phyloP scores from a whole-genome alignment of 1,284 basidiomycete genomes.

The Moesziomyces sp. region DNA sequence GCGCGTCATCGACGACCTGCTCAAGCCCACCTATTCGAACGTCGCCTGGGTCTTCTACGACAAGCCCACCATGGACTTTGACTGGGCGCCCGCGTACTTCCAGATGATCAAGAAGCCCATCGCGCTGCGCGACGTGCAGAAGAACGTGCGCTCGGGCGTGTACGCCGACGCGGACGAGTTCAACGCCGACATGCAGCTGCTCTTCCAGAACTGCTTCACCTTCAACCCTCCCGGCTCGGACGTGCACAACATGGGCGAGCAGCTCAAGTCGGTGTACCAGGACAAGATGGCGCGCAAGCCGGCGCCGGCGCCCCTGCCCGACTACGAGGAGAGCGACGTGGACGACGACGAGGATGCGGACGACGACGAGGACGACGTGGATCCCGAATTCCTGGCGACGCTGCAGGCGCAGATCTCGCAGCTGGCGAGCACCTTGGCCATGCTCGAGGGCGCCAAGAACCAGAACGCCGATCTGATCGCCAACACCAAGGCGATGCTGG shows the following conservation, averaged over 20 bases:
- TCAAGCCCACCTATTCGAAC: constrained; percentile 79
- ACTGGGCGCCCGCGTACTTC: constrained; percentile 85
- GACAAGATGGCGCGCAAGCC: constrained; percentile 88
- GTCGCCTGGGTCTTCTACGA: constrained; percentile 89
- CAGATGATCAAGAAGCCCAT: constrained; percentile 92
- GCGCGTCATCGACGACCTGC: constrained; percentile 80
- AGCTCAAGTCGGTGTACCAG: constrained; percentile 83
- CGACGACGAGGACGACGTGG: constrained; percentile 56
- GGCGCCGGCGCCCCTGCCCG: constrained; percentile 59
- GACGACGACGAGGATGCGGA: constrained; percentile 68
- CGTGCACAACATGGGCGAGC: constrained; percentile 75
- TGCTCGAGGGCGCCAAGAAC: constrained; percentile 56
- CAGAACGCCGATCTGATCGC: constrained; percentile 58
- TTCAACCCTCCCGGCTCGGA: constrained; percentile 91
- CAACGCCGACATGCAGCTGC: constrained; percentile 88
- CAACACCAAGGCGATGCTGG: constrained; percentile 57
- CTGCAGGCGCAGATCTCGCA: constrained; percentile 58
- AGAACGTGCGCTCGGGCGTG: constrained; percentile 80
- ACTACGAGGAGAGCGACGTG: constrained; percentile 67
- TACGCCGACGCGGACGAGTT: constrained; percentile 83
- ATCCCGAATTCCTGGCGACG: constrained; percentile 49
- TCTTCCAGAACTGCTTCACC: constrained; percentile 90
- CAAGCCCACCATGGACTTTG: constrained; percentile 83
- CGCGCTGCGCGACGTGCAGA: constrained; percentile 72
- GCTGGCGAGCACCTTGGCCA: constrained; percentile 56